Evolutionary conservation across 768 basidiomycete species (phyloP), one percentile per base, ranked within the genome.

Genomic region (Pulveroboletus sp.): DNA sequence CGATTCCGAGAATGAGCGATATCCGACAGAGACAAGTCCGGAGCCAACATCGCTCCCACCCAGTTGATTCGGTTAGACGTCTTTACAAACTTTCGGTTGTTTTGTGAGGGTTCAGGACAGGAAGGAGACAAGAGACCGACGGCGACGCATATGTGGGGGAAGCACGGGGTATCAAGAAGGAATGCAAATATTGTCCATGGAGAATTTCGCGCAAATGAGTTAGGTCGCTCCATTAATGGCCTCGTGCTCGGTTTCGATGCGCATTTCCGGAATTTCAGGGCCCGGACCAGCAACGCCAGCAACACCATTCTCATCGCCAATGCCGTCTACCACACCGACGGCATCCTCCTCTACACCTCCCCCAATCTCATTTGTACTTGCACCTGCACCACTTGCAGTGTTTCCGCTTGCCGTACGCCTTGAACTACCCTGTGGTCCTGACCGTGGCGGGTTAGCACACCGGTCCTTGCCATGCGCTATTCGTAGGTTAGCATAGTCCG

Each of bases 391-490:
- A 30, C 45, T 48, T 8, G 42, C 55, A 11, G 69, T 67, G 39
- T 75, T 73, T 10, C 73, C 73, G 33, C 75, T 74, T 14, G 72
- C 72, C 18, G 83, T 74, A 43, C 69, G 68, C 53, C 80, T 75
- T 8, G 73, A 71, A 2, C 76, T 82, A 48, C 86, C 87, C 63
- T 88, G 86, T 14, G 86, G 85, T 30, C 87, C 88, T 5, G 86
- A 85, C 43, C 90, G 80, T 9, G 91, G 93, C 31, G 91, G 85
- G 69, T 94, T 94, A 28, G 93, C 94, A 68, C 93, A 97, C 32
- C 93, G 81, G 63, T 96, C 93, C 67, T 96, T 97, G 52, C 94
- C 93, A 69, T 94, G 93, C 14, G 93, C 86, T 51, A 99, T 89
- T 36, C 92, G 86, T 57, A 97, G 72, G 67, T 84, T 85, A 15